Percentiles rank a stretch among this genome's conserved stretches.
Evolutionary conservation across 371 early-diverging fungal species (phyloP).

Genomic region (Zopfochytrium polystomum): DNA sequence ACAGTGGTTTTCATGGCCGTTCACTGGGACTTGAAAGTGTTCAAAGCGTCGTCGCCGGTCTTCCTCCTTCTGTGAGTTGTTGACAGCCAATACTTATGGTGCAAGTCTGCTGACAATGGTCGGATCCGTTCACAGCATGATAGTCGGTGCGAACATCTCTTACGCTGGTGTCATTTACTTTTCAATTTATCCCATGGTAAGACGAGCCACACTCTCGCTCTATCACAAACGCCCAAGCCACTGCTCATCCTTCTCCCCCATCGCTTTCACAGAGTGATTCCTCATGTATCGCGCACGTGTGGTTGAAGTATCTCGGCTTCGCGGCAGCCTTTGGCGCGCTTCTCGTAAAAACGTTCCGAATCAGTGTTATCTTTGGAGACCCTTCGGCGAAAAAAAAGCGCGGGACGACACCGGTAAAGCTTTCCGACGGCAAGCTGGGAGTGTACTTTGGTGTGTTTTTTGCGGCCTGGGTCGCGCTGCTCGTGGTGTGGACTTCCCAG

Average conservation of each 20-base stretch:
- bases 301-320: slow-evolving; percentile 24
- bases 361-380: slow-evolving; percentile 10
- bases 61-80: neutral
- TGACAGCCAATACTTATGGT: slow-evolving; percentile 1
- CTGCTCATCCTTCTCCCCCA: neutral
- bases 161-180: slow-evolving; percentile 7
- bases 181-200: slow-evolving; percentile 13
- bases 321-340: slow-evolving; percentile 17
- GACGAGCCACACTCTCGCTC: neutral
- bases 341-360: slow-evolving; percentile 11
- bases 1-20: slow-evolving; percentile 10
- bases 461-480: slow-evolving; percentile 10
- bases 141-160: slow-evolving; percentile 14
- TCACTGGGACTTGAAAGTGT: slow-evolving; percentile 4
- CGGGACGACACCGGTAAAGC: neutral
- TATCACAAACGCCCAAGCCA: neutral
- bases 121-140: slow-evolving; percentile 1
- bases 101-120: slow-evolving; percentile 12
- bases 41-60: neutral
- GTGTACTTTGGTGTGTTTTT: slow-evolving; percentile 7
- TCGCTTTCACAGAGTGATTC: slow-evolving; percentile 6
- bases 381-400: slow-evolving; percentile 9
- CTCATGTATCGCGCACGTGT: slow-evolving; percentile 5
- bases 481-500: slow-evolving; percentile 10
- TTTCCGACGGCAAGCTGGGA: slow-evolving; percentile 5